Base-by-base conservation (phyloP, 108 stramenopile species). In the Cylindrotheca fusiformis region DNA sequence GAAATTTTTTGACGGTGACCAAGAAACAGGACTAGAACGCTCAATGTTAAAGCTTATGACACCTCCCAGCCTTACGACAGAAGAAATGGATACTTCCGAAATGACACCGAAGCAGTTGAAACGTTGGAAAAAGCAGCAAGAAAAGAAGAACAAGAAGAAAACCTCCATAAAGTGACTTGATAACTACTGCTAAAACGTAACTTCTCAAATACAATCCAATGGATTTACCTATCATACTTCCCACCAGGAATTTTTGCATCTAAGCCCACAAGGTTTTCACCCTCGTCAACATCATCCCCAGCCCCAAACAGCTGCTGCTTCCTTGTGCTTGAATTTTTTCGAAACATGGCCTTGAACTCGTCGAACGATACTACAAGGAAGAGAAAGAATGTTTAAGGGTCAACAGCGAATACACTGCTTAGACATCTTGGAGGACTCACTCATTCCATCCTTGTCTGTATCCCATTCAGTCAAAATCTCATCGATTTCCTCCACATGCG, bases 381-480 rank as follows among this genome's bases (percentile, higher is more conserved):
- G 22, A 14, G 52, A 52, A 54, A 22, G 17, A 3, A 67, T n/a
- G n/a, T n/a, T n/a, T n/a, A n/a, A n/a, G n/a, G n/a, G n/a, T n/a
- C n/a, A n/a, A n/a, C n/a, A n/a, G n/a, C n/a, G n/a, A n/a, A n/a
- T n/a, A n/a, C n/a, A n/a, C n/a, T n/a, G n/a, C n/a, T n/a, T n/a
- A n/a, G n/a, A n/a, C n/a, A n/a, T 41, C 23, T 27, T 22, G 1
- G 36, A 20, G 48, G 26, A 72, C 71, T 20, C 52, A 72, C 71
- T 55, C 19, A 41, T 4, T 19, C 67, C 74, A 52, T 97, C 95
- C 17, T 79, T 63, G 48, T 96, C 90, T 24, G 75, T 48, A 75
- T 97, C 96, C 6, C 90, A 96, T 44, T 96, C 86, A 12, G 75
- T 79, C 56, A 98, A 95, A 65, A 99, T 92, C 74, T 86, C 85